Evolutionary conservation across 1,284 basidiomycete species (phyloP).

Genomic region (Ustilago vetiveriae): DNA sequence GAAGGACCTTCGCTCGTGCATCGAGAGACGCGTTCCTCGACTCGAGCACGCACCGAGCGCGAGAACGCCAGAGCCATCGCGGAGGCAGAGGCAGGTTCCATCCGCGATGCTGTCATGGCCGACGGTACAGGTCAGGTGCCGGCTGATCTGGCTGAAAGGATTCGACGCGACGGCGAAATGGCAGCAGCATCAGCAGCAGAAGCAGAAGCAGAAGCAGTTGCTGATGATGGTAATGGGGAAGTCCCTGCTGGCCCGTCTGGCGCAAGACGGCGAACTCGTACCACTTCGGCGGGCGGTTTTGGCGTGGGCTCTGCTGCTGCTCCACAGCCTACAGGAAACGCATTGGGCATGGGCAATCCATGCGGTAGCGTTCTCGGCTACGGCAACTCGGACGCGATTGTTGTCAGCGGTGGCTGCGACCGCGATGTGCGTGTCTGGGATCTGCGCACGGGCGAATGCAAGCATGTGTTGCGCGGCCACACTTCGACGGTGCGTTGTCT

Average conservation of each 20-base stretch:
- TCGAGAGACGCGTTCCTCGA: slow-evolving; percentile 17
- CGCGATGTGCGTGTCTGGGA: slow-evolving; percentile 92
- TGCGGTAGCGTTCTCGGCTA: slow-evolving; percentile 72
- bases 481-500: slow-evolving; percentile 91
- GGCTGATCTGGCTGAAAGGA: slow-evolving; percentile 29
- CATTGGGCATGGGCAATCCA: slow-evolving; percentile 49
- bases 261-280: background rate
- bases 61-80: slow-evolving; percentile 39
- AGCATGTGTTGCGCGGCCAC: slow-evolving; percentile 84
- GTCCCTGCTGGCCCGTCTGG: background rate
- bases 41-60: slow-evolving; percentile 9
- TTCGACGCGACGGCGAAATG: slow-evolving; percentile 26
- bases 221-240: too few species aligned
- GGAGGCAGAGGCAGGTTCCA: slow-evolving; percentile 46
- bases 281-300: slow-evolving; percentile 9
- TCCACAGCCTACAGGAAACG: slow-evolving; percentile 27
- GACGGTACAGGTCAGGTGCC: slow-evolving; percentile 44
- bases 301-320: slow-evolving; percentile 2
- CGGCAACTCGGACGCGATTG: slow-evolving; percentile 76
- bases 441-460: slow-evolving; percentile 80
- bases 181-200: slow-evolving; percentile 3
- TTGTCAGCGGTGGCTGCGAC: slow-evolving; percentile 93
- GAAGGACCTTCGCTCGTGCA: slow-evolving; percentile 21
- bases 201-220: background rate
- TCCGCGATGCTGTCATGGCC: slow-evolving; percentile 52